Percentiles rank a stretch among this genome's conserved stretches.
Evolutionary conservation across 495 filamentous ascomycete species (phyloP).

Genomic region (Aspergillus conjunctus): DNA sequence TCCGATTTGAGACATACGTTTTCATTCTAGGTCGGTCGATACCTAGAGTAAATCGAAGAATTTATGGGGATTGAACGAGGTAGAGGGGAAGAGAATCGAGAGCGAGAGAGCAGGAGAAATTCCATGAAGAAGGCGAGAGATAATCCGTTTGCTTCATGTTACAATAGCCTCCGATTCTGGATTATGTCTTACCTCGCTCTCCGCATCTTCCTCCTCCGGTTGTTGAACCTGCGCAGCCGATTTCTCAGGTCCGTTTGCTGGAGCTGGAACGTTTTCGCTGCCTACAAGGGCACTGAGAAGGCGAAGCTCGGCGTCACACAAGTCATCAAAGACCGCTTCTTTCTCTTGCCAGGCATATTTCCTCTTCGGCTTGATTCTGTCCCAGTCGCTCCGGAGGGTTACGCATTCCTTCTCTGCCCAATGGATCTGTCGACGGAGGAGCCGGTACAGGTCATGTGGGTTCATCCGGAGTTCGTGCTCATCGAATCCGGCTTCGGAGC

Average conservation of each 20-base stretch:
- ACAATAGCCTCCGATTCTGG: slow-evolving; percentile 8
- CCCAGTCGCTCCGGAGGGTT: slow-evolving; percentile 63
- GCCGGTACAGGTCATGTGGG: slow-evolving; percentile 66
- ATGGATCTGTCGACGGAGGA: slow-evolving; percentile 75
- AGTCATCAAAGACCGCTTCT: slow-evolving; percentile 64
- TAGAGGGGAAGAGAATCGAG: not conserved
- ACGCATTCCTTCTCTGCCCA: slow-evolving; percentile 77
- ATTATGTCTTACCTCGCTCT: slow-evolving; percentile 2
- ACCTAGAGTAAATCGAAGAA: not conserved
- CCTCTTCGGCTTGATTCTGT: slow-evolving; percentile 63
- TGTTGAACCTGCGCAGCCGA: slow-evolving; percentile 5
- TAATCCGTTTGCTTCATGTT: not conserved
- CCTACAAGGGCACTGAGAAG: slow-evolving; percentile 43
- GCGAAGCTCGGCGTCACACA: slow-evolving; percentile 58
- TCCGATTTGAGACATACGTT: not conserved
- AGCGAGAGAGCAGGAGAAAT: not conserved
- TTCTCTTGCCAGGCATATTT: slow-evolving; percentile 84
- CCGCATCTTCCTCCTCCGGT: slow-evolving; percentile 9
- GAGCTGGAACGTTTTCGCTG: slow-evolving; percentile 19
- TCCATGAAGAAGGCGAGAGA: not conserved
- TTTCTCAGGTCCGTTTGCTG: slow-evolving; percentile 18
- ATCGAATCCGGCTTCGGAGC: slow-evolving; percentile 58
- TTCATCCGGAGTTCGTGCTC: slow-evolving; percentile 69
- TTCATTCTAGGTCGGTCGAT: not conserved
- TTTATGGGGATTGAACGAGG: not conserved